phyloP scores from a whole-genome alignment of 768 basidiomycete species.

The Boletus rubescentipes region DNA sequence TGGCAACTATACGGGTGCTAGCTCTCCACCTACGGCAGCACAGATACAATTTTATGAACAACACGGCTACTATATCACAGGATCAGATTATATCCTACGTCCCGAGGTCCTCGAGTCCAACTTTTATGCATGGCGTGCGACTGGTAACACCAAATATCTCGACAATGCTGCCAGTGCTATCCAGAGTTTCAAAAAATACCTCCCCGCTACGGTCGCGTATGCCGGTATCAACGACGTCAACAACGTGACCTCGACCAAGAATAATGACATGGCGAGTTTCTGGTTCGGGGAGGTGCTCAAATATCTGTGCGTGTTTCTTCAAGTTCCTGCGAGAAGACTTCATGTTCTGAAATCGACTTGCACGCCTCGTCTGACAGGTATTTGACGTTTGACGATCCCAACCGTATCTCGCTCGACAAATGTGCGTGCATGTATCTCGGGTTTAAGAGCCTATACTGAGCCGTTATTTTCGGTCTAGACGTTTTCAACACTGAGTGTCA shows the following conservation, averaged over 20 bases:
- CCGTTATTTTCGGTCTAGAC: slow-evolving; percentile 30
- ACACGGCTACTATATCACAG: slow-evolving; percentile 65
- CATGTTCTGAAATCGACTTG: neutral
- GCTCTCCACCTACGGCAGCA: slow-evolving; percentile 29
- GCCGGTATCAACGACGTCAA: slow-evolving; percentile 60
- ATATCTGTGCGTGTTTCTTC: slow-evolving; percentile 50
- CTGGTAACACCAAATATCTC: slow-evolving; percentile 67
- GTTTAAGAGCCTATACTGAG: neutral
- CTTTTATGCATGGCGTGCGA: slow-evolving; percentile 76
- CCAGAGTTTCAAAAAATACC: slow-evolving; percentile 55
- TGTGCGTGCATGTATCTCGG: slow-evolving; percentile 37
- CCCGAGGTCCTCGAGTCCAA: slow-evolving; percentile 81
- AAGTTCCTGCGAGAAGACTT: neutral
- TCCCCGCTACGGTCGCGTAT: slow-evolving; percentile 48
- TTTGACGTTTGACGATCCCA: slow-evolving; percentile 73
- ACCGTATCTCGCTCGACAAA: slow-evolving; percentile 60
- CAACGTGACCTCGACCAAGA: slow-evolving; percentile 36
- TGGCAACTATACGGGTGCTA: slow-evolving; percentile 65
- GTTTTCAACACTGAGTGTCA: slow-evolving; percentile 77
- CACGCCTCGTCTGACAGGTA: slow-evolving; percentile 41
- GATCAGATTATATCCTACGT: slow-evolving; percentile 54
- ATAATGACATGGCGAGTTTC: slow-evolving; percentile 69
- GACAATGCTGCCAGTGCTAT: slow-evolving; percentile 61
- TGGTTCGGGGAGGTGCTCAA: slow-evolving; percentile 75
- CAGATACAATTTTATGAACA: slow-evolving; percentile 54